Conservation (phyloP, 352 stramenopile genomes). For the Sclerospora graminicola region DNA sequence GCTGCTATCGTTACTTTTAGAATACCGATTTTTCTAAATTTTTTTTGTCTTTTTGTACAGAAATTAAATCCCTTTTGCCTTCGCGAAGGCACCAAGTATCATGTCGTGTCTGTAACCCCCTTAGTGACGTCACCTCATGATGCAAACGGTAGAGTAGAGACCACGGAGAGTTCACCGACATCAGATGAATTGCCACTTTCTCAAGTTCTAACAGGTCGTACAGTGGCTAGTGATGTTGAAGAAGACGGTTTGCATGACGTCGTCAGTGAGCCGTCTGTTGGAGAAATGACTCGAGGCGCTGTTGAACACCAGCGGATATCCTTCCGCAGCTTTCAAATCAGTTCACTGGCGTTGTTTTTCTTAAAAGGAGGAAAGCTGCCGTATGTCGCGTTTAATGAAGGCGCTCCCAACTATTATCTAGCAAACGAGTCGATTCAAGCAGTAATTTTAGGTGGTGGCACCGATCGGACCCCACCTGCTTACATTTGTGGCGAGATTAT, state of each 20-base stretch:
- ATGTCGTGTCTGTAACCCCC: slow-evolving; percentile 59
- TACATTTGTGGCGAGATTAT: slow-evolving; percentile 81
- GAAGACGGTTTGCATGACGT: slow-evolving; percentile 20
- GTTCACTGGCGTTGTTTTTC: slow-evolving; percentile 71
- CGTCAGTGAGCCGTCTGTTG: slow-evolving; percentile 6
- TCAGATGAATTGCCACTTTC: slow-evolving; percentile 54
- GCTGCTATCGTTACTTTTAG: not conserved
- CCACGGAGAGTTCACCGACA: slow-evolving; percentile 15
- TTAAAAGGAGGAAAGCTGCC: slow-evolving; percentile 59
- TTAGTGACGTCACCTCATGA: slow-evolving; percentile 38
- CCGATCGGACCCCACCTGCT: slow-evolving; percentile 45
- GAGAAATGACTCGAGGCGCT: slow-evolving; percentile 6
- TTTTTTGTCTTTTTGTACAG: slow-evolving; percentile 8
- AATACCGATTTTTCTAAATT: not conserved
- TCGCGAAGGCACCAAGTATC: slow-evolving; percentile 58
- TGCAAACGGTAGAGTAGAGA: slow-evolving; percentile 18
- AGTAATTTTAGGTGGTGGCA: slow-evolving; percentile 37
- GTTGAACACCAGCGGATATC: slow-evolving; percentile 61
- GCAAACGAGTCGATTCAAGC: slow-evolving; percentile 73
- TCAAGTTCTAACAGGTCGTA: slow-evolving; percentile 43
- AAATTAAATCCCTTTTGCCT: slow-evolving; percentile 60
- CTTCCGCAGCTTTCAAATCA: slow-evolving; percentile 77
- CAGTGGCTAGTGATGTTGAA: slow-evolving; percentile 21
- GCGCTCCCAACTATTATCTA: slow-evolving; percentile 68
- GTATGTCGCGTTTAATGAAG: slow-evolving; percentile 79